These are phyloP conservation scores for Trichosporon asahii DNA, from an alignment of 1,284 basidiomycete species.

Conservation along the genomic window DNA sequence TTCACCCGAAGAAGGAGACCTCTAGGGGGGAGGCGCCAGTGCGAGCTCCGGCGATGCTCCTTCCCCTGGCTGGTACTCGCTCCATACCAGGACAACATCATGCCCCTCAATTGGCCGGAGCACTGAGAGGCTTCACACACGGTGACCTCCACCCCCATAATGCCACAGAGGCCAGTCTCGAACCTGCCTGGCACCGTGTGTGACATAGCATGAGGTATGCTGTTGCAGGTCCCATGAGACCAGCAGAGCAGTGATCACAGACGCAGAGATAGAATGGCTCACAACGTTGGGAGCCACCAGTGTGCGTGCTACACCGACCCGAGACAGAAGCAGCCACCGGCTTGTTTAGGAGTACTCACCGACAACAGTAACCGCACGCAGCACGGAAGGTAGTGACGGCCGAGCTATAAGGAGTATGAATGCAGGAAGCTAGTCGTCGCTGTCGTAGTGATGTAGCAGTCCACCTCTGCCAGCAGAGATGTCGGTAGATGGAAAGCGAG, in stretches of 20 bases:
- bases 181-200: not conserved
- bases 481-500: not conserved
- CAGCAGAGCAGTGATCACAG: not conserved
- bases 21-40: not conserved
- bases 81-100: not conserved
- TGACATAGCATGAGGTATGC: not conserved
- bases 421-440: too few species aligned
- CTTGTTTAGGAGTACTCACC: too few species aligned
- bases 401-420: too few species aligned
- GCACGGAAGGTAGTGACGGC: too few species aligned
- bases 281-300: too few species aligned
- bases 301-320: too few species aligned
- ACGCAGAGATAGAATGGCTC: too few species aligned
- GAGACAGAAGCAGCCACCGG: too few species aligned
- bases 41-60: not conserved
- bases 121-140: not conserved
- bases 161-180: not conserved
- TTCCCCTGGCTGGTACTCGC: not conserved
- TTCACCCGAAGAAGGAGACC: constrained; percentile 12
- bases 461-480: not conserved
- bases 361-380: too few species aligned
- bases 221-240: not conserved
- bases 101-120: not conserved
- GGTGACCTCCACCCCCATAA: not conserved
- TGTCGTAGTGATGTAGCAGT: too few species aligned